Base-by-base conservation (phyloP, 2,329 filamentous ascomycete species). In the Phaeophleospora eucalypticola region DNA sequence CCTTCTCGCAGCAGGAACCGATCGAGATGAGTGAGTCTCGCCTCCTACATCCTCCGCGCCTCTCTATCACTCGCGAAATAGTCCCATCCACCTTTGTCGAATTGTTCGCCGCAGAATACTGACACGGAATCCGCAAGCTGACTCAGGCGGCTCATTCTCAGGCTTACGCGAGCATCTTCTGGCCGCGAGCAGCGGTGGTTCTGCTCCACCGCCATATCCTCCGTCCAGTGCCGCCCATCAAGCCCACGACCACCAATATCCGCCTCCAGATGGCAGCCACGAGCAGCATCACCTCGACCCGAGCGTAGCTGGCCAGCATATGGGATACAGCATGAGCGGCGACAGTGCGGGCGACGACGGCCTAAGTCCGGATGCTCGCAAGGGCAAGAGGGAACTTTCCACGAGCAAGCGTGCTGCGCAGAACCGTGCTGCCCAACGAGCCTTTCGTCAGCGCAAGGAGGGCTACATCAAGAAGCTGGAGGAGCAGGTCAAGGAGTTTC, bases 391-490 rank as follows among this genome's bases (percentile, higher is more conserved):
- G 44, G 91, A 96, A 70, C 73, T 98, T 51, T 96, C 90, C 19
- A 93, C 90, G 36, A 95, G 89, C 32, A 98, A 97, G 74, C 86
- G 93, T 57, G 93, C 93, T 20, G 93, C 93, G 8, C 93, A 98
- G 67, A 98, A 98, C 65, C 79, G 93, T 66, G 93, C 91, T 59
- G 93, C 93, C 44, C 42, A 98, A 91, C 83, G 93, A 66, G 93
- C 93, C 35, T 98, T 98, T 71, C 87, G 93, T 35, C 90, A 97
- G 71, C 86, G 93, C 53, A 98, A 98, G 67, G 93, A 98, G 70
- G 87, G 88, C 37, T 96, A 98, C 68, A 98, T 98, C 68, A 95
- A 95, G 74, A 94, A 95, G 67, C 79, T 98, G 4, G 93, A 98
- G 70, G 86, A 93, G 65, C 88, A 97, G 66, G 89, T 96, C 42